Evolutionary conservation across 2,329 filamentous ascomycete species (phyloP).

Genomic region (Colletotrichum kahawae): DNA sequence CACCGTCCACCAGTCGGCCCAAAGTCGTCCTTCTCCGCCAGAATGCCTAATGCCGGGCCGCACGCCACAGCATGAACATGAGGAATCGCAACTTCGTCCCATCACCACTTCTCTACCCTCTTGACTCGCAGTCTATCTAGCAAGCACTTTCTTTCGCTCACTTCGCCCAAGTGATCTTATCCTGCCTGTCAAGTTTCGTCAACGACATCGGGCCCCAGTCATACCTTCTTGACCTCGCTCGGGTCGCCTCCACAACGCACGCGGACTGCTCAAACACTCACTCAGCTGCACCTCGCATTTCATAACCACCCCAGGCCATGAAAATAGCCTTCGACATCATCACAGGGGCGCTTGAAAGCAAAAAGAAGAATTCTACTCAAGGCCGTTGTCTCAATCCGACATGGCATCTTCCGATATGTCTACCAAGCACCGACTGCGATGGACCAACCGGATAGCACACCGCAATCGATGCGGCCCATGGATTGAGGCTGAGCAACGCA

Average conservation of each 20-base stretch:
- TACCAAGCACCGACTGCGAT: background rate
- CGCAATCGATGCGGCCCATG: background rate
- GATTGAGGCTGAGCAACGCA: conserved; percentile 17
- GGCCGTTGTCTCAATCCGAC: background rate
- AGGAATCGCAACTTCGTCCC: background rate
- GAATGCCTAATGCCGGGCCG: background rate
- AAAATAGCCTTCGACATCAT: background rate
- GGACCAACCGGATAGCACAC: background rate
- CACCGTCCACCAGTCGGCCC: conserved; percentile 10
- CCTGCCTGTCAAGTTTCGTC: conserved; percentile 16
- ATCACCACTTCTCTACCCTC: background rate
- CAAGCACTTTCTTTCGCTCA: background rate
- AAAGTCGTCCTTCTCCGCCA: background rate
- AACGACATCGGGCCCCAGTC: conserved; percentile 10
- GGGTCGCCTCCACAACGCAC: background rate
- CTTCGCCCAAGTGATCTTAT: background rate
- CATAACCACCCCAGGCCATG: background rate
- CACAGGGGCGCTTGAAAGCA: background rate
- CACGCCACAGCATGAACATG: background rate
- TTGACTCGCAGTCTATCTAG: background rate
- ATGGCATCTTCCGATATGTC: background rate
- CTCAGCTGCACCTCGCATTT: background rate
- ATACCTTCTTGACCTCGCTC: background rate
- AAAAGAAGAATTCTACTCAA: background rate
- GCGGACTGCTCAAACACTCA: background rate